Evolutionary conservation across 495 filamentous ascomycete species (phyloP), one percentile per base, ranked within the genome.

Genomic region (Aeminium ludgeri): DNA sequence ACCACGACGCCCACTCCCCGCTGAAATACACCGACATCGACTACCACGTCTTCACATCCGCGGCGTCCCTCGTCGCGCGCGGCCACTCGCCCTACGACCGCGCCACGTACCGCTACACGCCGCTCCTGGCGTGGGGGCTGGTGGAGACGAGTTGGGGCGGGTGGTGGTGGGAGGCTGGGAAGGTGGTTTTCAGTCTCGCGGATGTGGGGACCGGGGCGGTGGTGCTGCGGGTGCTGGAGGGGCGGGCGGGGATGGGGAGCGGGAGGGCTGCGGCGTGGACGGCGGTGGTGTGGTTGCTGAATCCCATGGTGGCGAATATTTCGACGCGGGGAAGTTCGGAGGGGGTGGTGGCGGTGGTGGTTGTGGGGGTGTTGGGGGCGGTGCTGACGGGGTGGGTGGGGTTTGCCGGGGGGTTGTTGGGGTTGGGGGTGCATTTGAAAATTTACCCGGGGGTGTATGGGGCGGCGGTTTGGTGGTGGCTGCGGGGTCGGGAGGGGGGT

Each of bases 11-110:
- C 44, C 68, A 82, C 62, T 89, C 85, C 8, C 69, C 85, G 2
- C 61, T 97, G 51, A 93, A 94, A 61, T 97, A 95, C 68, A 97
- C 91, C 39, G 89, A 97, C 60, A 93, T 97, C 55, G 89, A 97
- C 69, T 97, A 97, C 66, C 76, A 81, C 51, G 89, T 97, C 45
- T 97, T 97, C 67, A 96, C 91, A n/a, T 86, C 94, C 57, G 89
- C 89, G 8, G 72, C 91, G 6, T 82, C 80, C 45, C 86, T 78
- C 56, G 68, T 82, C 31, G 60, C 68, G 0, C 64, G 58, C 19
- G 66, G 80, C 1, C 56, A 51, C 2, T 81, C 81, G 1, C 89
- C 89, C 0, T 97, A 97, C 58, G 62, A 67, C 17, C 72, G 89
- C 25, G 89, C 89, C 52, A 97, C 89, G 0, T 97, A 97, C 61